Conservation (phyloP, 106 monocot genomes). For the Phalaenopsis equestris region DNA sequence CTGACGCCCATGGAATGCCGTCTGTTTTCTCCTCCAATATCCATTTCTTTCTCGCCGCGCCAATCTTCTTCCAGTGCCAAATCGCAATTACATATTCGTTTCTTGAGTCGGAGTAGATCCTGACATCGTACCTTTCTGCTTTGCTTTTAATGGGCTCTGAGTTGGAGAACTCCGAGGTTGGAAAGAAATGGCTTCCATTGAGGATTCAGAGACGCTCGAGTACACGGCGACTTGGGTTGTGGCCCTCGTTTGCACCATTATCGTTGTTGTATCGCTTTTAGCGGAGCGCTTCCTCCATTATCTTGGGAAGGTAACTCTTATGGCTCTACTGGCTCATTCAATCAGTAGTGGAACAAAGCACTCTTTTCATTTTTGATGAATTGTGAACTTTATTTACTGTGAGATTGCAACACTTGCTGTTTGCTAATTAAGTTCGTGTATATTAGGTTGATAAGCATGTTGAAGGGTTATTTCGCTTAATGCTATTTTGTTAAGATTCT, state of each 20-base stretch:
- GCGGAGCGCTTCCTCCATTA: conserved; percentile 23
- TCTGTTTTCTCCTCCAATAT: neutral
- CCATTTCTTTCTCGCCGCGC: neutral
- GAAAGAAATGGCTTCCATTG: conserved; percentile 9
- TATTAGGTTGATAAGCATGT: too few relatives aligned
- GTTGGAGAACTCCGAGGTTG: neutral
- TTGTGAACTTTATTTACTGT: neutral
- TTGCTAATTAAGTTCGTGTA: neutral
- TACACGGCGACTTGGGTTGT: conserved; percentile 34
- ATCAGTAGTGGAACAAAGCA: neutral
- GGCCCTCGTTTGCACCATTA: conserved; percentile 27
- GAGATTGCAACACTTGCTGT: neutral
- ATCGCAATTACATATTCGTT: conserved; percentile 1
- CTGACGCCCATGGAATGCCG: neutral
- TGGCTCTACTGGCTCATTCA: neutral
- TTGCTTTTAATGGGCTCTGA: neutral
- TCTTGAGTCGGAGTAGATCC: neutral
- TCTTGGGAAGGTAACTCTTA: conserved; percentile 15
- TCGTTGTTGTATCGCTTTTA: conserved; percentile 25
- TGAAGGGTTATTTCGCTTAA: neutral
- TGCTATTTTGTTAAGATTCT: neutral
- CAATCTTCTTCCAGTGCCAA: neutral
- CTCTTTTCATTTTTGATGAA: neutral
- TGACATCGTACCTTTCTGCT: neutral
- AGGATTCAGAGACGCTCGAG: conserved; percentile 12